Evolutionary conservation across 441 rosid species (phyloP).

Genomic region (Biscutella laevigata): DNA sequence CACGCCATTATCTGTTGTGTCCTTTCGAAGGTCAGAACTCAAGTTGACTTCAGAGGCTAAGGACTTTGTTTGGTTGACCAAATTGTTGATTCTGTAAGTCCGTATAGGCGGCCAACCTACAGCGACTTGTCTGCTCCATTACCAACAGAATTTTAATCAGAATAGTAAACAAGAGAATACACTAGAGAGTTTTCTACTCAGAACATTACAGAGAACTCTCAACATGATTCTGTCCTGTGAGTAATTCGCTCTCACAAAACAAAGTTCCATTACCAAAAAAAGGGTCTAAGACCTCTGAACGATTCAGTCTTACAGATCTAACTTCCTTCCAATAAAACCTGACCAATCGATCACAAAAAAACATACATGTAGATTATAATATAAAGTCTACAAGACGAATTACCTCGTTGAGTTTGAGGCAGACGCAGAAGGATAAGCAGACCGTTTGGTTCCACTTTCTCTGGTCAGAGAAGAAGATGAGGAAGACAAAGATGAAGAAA

Average conservation of each 20-base stretch:
- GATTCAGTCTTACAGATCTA: neutral
- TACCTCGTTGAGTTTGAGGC: conserved; percentile 36
- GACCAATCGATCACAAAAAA: neutral
- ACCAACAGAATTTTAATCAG: neutral
- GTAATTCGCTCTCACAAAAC: neutral
- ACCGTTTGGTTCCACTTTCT: conserved; percentile 55
- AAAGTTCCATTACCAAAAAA: neutral
- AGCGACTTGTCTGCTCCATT: conserved; percentile 45
- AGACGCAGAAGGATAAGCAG: conserved; percentile 47
- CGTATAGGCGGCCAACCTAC: conserved; percentile 96
- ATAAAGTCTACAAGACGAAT: neutral
- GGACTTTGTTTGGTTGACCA: conserved; percentile 58
- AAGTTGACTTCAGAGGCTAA: conserved; percentile 35
- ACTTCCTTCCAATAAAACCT: neutral
- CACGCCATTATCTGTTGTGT: conserved; percentile 10
- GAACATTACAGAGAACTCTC: neutral
- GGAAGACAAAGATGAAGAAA: conserved; percentile 29
- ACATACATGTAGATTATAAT: neutral
- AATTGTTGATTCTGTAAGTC: conserved; percentile 69
- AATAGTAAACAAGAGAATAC: neutral
- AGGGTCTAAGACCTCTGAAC: too few species aligned
- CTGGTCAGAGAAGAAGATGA: conserved; percentile 48
- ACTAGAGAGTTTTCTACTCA: too few species aligned
- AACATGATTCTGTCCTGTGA: neutral
- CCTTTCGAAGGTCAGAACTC: conserved; percentile 31